phyloP scores from a whole-genome alignment of 306 rosid genomes.

The Prunus salicina region DNA sequence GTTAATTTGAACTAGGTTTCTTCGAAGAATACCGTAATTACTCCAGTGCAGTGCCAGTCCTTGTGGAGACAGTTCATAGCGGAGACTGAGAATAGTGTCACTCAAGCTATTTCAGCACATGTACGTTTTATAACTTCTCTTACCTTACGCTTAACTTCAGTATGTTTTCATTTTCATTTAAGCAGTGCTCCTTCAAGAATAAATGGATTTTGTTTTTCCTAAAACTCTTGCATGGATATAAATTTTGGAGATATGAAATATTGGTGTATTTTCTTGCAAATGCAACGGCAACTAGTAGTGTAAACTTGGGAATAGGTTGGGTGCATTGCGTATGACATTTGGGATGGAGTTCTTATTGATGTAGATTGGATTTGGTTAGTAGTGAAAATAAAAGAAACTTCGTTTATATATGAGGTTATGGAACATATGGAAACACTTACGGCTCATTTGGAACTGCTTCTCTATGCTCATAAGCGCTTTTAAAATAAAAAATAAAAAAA shows the following conservation, averaged over 20 bases:
- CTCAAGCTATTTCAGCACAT: conserved; percentile 90
- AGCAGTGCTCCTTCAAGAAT: not conserved
- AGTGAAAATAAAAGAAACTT: not conserved
- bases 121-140: conserved; percentile 28
- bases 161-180: not conserved
- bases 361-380: not conserved
- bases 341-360: not conserved
- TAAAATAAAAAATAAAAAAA: too few relatives aligned
- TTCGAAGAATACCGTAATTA: conserved; percentile 51
- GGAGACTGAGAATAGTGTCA: conserved; percentile 69
- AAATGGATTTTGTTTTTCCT: not conserved
- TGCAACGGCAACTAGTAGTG: not conserved
- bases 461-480: too few relatives aligned
- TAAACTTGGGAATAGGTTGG: not conserved
- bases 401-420: too few relatives aligned
- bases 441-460: too few relatives aligned
- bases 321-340: not conserved
- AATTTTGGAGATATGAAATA: not conserved
- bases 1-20: conserved; percentile 50
- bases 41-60: conserved; percentile 87
- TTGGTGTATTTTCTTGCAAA: not conserved
- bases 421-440: not conserved
- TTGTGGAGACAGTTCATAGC: conserved; percentile 86
- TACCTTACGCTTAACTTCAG: not conserved
- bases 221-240: not conserved